Base-by-base conservation (phyloP, 176 grass and related monocot genomes). In the Eragrostis nindensis region DNA sequence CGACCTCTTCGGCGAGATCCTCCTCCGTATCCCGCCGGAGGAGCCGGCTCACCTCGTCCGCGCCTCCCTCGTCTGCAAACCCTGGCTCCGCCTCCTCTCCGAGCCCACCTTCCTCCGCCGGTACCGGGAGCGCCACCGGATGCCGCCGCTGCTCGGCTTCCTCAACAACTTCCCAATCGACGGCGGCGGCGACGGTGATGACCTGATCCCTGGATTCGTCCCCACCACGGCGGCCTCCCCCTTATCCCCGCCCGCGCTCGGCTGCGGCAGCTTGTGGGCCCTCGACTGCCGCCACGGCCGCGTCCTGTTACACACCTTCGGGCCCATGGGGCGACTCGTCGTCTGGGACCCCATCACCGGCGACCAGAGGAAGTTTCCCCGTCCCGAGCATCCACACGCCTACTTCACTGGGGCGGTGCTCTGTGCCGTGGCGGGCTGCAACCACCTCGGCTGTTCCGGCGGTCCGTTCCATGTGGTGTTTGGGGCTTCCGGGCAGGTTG, bases 281-380 rank as follows among this genome's bases (percentile, higher is more conserved):
- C 19, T 36, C 2, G 81, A 83, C 7, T 68, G 39, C 63, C 72
- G 63, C 63, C 82, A 84, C 5, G 82, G 82, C 2, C 80, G 56
- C 9, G 56, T 63, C 43, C 56, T 82, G 13, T 0, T 80, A 8
- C 30, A 40, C 21, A n/a, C n/a, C 19, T 14, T 4, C 12, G 14
- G 2, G 2, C 5, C 18, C 15, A 0, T 17, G 6, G 1, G 1
- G 6, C 0, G 6, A 6, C 52, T 55, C 19, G 6, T 21, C 3
- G 38, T 30, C 17, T 45, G 48, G 49, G 40, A 46, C 2, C 68
- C 80, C 9, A 48, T 52, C 14, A 82, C 80, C 8, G 44, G n/a
- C 14, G 14, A 1, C 11, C 27, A 54, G 32, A 8, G 7, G 1
- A 1, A 36, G 1, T 0, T 68, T 15, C n/a, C 32, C 1, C 15